Conservation (phyloP, 257 asterid genomes). For the Solanum bukasovii region DNA sequence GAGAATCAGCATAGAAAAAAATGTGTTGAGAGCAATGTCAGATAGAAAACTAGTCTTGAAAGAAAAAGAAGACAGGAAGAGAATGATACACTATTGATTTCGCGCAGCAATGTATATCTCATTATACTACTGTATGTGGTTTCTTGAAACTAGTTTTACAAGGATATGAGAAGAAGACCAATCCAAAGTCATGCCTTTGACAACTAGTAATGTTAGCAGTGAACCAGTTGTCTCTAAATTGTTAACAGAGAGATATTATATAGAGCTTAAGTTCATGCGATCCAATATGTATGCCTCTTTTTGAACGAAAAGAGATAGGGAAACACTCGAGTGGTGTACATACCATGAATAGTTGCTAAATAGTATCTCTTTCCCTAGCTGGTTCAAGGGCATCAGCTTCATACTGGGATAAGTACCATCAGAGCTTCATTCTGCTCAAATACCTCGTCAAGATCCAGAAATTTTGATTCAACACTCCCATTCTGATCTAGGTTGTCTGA, state of each 20-base stretch:
- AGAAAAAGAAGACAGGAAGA: not conserved
- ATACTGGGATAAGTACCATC: not conserved
- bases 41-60: not conserved
- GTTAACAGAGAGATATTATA: not conserved
- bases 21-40: not conserved
- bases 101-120: not conserved
- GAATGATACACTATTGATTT: not conserved
- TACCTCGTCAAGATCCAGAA: not conserved
- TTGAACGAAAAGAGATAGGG: not conserved
- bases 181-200: not conserved
- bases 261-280: not conserved
- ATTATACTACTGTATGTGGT: not conserved
- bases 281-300: not conserved
- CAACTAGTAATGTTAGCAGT: not conserved
- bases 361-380: not conserved
- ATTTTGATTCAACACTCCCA: not conserved
- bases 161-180: not conserved
- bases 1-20: not conserved
- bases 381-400: not conserved
- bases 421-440: not conserved
- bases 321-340: not conserved
- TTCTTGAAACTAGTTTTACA: not conserved
- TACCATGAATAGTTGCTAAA: not conserved
- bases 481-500: not conserved
- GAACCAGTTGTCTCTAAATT: not conserved